These are phyloP conservation scores for Taiozyma sp. DNA, from an alignment of 1,139 yeast genomes.

Conservation along the genomic window DNA sequence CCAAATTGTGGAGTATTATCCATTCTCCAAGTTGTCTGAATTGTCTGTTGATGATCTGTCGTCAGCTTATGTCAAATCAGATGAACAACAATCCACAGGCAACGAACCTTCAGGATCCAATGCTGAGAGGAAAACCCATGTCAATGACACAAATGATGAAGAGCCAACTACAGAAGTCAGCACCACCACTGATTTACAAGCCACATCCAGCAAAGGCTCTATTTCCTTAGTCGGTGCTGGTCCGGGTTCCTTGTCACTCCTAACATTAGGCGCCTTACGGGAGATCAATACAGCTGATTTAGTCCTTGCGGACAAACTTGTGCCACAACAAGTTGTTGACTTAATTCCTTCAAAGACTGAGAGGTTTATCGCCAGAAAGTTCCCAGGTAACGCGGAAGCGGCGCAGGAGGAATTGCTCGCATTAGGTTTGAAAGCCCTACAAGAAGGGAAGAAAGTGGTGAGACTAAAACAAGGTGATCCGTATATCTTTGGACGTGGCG, in stretches of 20 bases:
- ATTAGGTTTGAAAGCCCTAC: constrained; percentile 62
- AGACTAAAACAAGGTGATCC: constrained; percentile 97
- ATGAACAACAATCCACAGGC: neutral
- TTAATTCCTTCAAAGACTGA: constrained; percentile 73
- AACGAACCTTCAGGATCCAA: neutral
- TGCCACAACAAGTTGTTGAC: constrained; percentile 82
- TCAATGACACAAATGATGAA: neutral
- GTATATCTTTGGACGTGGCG: constrained; percentile 94
- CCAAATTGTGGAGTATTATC: constrained; percentile 90
- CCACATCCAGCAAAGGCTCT: constrained; percentile 35
- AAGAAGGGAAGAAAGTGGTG: constrained; percentile 72
- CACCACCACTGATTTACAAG: neutral
- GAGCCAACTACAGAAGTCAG: neutral
- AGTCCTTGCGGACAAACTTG: constrained; percentile 85
- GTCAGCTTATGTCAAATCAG: constrained; percentile 29
- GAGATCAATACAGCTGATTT: constrained; percentile 82
- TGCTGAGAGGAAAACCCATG: neutral
- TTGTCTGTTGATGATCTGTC: constrained; percentile 56
- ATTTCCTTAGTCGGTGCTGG: constrained; percentile 90
- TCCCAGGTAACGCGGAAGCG: constrained; percentile 94
- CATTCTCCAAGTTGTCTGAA: constrained; percentile 57
- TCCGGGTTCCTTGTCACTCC: constrained; percentile 81
- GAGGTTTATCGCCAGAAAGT: constrained; percentile 83
- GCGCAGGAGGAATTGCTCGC: constrained; percentile 84
- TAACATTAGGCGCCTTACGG: constrained; percentile 81